phyloP scores from a whole-genome alignment of 208 protist species.

The Leishmania martiniquensis region DNA sequence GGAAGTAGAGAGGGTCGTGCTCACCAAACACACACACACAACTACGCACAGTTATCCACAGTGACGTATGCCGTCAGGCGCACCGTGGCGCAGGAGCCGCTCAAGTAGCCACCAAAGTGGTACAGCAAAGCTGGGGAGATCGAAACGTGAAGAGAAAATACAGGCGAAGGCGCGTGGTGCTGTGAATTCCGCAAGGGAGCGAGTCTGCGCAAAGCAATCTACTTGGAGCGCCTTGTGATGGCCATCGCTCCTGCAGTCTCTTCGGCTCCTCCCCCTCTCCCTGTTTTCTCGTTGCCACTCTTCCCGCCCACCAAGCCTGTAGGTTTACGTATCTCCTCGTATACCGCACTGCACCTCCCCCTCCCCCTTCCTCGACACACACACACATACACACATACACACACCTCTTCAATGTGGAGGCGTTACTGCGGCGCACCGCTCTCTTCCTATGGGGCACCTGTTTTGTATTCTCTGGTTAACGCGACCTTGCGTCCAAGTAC shows the following conservation, averaged over 20 bases:
- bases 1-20: neutral
- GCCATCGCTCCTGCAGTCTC: too few species aligned
- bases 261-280: too few species aligned
- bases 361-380: neutral
- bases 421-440: too few species aligned
- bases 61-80: neutral
- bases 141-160: neutral
- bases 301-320: too few species aligned
- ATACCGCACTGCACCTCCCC: neutral
- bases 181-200: too few species aligned
- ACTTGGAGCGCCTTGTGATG: too few species aligned
- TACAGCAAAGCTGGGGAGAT: neutral
- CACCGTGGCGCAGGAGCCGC: neutral
- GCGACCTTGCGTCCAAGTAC: neutral
- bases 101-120: neutral
- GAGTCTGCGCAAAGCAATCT: too few species aligned
- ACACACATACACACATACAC: neutral
- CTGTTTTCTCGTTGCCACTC: neutral
- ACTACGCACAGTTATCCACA: neutral
- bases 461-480: neutral
- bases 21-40: conserved; percentile 3
- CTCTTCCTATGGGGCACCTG: neutral
- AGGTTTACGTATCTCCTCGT: neutral
- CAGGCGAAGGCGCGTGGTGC: too few species aligned
- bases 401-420: neutral